These are phyloP conservation scores for Lactarius hengduanensis DNA, from an alignment of 768 basidiomycete genomes.

Conservation along the genomic window DNA sequence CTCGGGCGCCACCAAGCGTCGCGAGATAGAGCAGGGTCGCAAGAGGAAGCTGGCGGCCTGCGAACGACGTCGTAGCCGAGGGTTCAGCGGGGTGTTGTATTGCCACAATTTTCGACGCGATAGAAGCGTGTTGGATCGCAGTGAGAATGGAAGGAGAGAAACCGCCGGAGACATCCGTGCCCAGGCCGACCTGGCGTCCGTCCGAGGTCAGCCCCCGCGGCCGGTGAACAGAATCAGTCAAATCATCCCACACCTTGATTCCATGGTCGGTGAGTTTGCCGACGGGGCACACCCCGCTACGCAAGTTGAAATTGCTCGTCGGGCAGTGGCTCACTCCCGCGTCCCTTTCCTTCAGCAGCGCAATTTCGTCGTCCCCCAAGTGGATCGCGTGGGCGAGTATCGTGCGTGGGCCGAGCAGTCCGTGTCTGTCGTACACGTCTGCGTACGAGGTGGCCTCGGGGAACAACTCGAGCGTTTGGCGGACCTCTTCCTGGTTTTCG, in stretches of 20 bases:
- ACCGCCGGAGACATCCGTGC: constrained; percentile 91
- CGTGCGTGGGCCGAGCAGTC: constrained; percentile 75
- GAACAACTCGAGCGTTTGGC: constrained; percentile 63
- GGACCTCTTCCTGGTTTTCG: constrained; percentile 77
- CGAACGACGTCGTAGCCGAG: constrained; percentile 38
- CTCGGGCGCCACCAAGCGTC: constrained; percentile 85
- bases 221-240: background rate
- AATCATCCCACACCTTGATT: constrained; percentile 56
- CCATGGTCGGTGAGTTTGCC: constrained; percentile 78
- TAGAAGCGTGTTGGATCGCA: constrained; percentile 70
- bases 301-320: constrained; percentile 88
- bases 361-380: constrained; percentile 69
- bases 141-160: constrained; percentile 78
- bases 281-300: constrained; percentile 80
- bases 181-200: constrained; percentile 72
- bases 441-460: constrained; percentile 67
- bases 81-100: constrained; percentile 40
- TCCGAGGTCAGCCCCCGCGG: background rate
- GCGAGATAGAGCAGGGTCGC: constrained; percentile 85
- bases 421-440: constrained; percentile 75
- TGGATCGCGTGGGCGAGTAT: constrained; percentile 88
- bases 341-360: constrained; percentile 58
- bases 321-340: constrained; percentile 93
- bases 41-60: constrained; percentile 64
- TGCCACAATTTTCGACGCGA: constrained; percentile 74